These are phyloP conservation scores for Aspergillus cristatus DNA, from an alignment of 495 filamentous ascomycete genomes.

Conservation along the genomic window DNA sequence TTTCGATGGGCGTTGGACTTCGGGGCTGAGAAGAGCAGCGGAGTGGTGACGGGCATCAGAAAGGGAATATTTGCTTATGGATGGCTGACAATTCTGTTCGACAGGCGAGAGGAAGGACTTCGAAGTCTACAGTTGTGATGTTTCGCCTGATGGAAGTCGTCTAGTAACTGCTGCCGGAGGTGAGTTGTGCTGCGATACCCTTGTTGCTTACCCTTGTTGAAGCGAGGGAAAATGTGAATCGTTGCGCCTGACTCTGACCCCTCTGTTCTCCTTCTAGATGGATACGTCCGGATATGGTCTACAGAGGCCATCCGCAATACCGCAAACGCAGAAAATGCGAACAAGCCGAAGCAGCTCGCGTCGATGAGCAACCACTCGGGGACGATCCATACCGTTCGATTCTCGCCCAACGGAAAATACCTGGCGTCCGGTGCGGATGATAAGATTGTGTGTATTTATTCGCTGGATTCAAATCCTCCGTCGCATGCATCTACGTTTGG, in stretches of 20 bases:
- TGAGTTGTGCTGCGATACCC: constrained; percentile 30
- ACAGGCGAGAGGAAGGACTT: constrained; percentile 91
- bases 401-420: constrained; percentile 87
- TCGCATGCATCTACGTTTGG: constrained; percentile 66
- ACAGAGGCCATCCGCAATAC: constrained; percentile 84
- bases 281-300: constrained; percentile 95
- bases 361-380: constrained; percentile 97
- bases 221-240: too few species aligned
- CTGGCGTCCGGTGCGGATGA: constrained; percentile 95
- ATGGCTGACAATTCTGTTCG: constrained; percentile 3
- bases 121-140: constrained; percentile 95
- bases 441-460: constrained; percentile 95
- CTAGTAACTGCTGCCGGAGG: constrained; percentile 91
- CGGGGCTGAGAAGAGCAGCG: not conserved
- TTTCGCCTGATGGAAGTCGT: constrained; percentile 85
- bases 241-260: too few species aligned
- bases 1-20: not conserved
- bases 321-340: constrained; percentile 51
- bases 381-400: constrained; percentile 92
- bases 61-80: too few species aligned
- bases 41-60: too few species aligned
- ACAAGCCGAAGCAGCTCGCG: constrained; percentile 85
- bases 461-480: constrained; percentile 72
- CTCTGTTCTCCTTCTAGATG: too few species aligned
- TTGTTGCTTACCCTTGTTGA: too few species aligned